Evolutionary conservation across 2,329 filamentous ascomycete genomes (phyloP).

Genomic region (Aspergillus sp.): DNA sequence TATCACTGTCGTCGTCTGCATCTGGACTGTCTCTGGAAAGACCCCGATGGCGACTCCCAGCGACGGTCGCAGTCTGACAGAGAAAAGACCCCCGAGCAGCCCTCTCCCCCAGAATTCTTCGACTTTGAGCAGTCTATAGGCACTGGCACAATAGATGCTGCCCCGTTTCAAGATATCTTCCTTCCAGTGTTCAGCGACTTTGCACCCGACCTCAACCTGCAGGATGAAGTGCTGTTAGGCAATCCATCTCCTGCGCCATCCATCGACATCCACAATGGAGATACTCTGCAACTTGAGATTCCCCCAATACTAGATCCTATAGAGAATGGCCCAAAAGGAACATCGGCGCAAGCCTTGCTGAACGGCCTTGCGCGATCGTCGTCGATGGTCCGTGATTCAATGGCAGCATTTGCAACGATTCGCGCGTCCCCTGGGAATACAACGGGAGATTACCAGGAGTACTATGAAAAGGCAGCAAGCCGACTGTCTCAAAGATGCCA

Average conservation of each 20-base stretch:
- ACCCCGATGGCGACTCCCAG: neutral
- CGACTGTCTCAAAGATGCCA: neutral
- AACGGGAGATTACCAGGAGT: neutral
- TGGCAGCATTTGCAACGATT: neutral
- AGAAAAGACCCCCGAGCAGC: neutral
- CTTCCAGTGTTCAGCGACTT: neutral
- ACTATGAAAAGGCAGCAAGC: neutral
- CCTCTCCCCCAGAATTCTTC: neutral
- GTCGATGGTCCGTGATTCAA: neutral
- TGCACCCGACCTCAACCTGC: neutral
- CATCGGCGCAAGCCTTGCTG: neutral
- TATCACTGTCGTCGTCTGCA: neutral
- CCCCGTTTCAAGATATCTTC: neutral
- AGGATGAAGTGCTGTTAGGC: neutral
- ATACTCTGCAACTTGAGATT: neutral
- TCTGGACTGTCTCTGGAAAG: conserved; percentile 1
- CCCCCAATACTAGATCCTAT: neutral
- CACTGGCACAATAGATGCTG: neutral
- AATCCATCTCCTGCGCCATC: neutral
- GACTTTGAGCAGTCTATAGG: neutral
- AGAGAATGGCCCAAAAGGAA: neutral
- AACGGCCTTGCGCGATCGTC: neutral
- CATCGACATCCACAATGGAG: neutral
- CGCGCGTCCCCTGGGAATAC: neutral
- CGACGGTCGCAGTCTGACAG: neutral